Conservation (phyloP, 352 stramenopile species). For the Globisporangium yorkense region DNA sequence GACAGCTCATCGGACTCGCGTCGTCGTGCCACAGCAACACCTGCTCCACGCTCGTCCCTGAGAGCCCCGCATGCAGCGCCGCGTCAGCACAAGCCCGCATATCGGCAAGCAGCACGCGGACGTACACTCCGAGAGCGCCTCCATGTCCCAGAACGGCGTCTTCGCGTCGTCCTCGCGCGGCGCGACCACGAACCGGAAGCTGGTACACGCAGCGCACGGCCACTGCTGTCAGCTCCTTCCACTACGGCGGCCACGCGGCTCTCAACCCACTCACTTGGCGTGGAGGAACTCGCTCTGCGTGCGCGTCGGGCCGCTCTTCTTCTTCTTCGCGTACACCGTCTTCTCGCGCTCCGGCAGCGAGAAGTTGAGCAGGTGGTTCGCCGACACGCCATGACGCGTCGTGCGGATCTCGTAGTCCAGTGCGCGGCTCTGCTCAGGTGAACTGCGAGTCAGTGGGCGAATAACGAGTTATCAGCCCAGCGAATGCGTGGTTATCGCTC, state of each 20-base stretch:
- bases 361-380: conserved; percentile 85
- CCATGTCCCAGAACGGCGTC: conserved; percentile 60
- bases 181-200: conserved; percentile 79
- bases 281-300: conserved; percentile 84
- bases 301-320: conserved; percentile 51
- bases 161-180: conserved; percentile 38
- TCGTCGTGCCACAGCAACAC: conserved; percentile 77
- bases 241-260: neutral
- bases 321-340: conserved; percentile 32
- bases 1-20: conserved; percentile 46
- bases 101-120: neutral
- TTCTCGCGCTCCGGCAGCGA: conserved; percentile 69
- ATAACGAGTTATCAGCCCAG: neutral
- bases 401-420: conserved; percentile 51
- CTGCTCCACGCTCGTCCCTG: conserved; percentile 82
- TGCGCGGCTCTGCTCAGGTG: conserved; percentile 30
- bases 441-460: neutral
- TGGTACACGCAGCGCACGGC: conserved; percentile 11
- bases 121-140: conserved; percentile 79
- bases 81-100: neutral
- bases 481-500: too few relatives aligned
- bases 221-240: neutral
- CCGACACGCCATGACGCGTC: conserved; percentile 62
- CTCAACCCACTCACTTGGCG: conserved; percentile 53
- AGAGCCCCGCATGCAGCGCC: neutral